Percentiles rank a stretch among this genome's conserved stretches.
Conservation (phyloP, 2,329 filamentous ascomycete genomes). For the Diaporthe vaccinii region DNA sequence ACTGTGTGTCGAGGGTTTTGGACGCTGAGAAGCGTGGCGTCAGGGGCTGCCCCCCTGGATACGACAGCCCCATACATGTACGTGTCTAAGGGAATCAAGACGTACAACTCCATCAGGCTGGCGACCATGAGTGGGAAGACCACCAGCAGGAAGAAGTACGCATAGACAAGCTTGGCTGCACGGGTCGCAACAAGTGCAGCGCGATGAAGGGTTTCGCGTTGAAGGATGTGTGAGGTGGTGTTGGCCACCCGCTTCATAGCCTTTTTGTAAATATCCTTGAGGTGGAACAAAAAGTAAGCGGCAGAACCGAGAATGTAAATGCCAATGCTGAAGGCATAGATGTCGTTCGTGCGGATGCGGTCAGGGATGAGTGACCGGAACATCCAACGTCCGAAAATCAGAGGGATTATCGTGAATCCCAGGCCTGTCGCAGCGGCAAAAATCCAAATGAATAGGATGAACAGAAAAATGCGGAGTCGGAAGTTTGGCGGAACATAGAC, state of each 20-base stretch:
- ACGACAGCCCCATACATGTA: conserved; percentile 67
- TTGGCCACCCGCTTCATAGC: conserved; percentile 50
- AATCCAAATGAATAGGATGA: conserved; percentile 91
- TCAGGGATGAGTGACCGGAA: conserved; percentile 80
- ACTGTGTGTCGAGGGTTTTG: conserved; percentile 73
- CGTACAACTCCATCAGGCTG: conserved; percentile 86
- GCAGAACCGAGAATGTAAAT: conserved; percentile 82
- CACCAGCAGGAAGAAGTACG: conserved; percentile 81
- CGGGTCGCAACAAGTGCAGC: conserved; percentile 49
- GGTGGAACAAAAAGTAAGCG: conserved; percentile 72
- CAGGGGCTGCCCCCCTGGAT: conserved; percentile 42
- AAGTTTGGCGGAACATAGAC: conserved; percentile 91
- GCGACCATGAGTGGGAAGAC: conserved; percentile 86
- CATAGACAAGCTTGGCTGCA: conserved; percentile 73
- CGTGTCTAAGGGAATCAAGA: conserved; percentile 88
- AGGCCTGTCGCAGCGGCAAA: conserved; percentile 93
- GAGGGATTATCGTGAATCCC: conserved; percentile 85
- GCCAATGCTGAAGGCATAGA: conserved; percentile 95
- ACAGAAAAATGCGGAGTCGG: conserved; percentile 81
- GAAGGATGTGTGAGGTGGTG: conserved; percentile 46
- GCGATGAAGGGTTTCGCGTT: conserved; percentile 49
- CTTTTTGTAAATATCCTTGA: conserved; percentile 54
- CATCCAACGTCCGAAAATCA: conserved; percentile 85
- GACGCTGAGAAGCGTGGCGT: conserved; percentile 46
- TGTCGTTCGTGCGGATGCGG: conserved; percentile 86